Evolutionary conservation across 768 basidiomycete species (phyloP).

Genomic region (Mycena latifolia): DNA sequence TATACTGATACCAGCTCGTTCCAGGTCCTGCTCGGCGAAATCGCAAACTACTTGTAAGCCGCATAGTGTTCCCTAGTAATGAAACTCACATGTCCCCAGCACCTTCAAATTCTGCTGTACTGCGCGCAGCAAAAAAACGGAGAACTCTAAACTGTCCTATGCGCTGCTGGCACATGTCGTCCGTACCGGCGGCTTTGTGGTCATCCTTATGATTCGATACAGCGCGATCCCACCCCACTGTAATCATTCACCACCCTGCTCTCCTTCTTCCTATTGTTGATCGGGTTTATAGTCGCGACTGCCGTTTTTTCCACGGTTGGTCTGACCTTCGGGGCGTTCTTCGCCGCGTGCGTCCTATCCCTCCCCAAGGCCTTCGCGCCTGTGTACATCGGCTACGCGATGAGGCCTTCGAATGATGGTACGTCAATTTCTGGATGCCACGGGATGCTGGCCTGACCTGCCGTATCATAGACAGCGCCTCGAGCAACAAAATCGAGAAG

Average conservation of each 20-base stretch:
- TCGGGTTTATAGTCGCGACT: conserved; percentile 13
- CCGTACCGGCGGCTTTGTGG: conserved; percentile 93
- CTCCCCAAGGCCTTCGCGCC: conserved; percentile 20
- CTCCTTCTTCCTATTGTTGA: no score
- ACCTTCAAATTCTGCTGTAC: conserved; percentile 67
- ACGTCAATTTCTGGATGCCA: not conserved
- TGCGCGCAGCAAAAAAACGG: conserved; percentile 79
- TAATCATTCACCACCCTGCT: conserved; percentile 48
- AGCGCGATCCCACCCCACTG: conserved; percentile 91
- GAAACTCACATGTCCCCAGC: conserved; percentile 48
- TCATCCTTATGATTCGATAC: conserved; percentile 79
- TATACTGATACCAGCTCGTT: no score
- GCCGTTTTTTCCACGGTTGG: conserved; percentile 28
- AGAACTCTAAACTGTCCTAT: conserved; percentile 69
- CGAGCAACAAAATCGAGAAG: conserved; percentile 17
- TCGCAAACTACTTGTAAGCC: conserved; percentile 22
- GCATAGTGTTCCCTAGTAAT: not conserved
- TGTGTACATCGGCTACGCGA: conserved; percentile 20
- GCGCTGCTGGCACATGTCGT: conserved; percentile 75
- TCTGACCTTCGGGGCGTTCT: conserved; percentile 15
- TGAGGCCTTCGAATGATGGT: conserved; percentile 14
- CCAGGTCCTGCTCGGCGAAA: conserved; percentile 28
- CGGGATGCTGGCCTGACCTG: no score
- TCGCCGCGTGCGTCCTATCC: conserved; percentile 10
- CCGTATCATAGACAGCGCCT: not conserved